Evolutionary conservation across 2,329 filamentous ascomycete species (phyloP).

Genomic region (Cladosporium cucumerinum): DNA sequence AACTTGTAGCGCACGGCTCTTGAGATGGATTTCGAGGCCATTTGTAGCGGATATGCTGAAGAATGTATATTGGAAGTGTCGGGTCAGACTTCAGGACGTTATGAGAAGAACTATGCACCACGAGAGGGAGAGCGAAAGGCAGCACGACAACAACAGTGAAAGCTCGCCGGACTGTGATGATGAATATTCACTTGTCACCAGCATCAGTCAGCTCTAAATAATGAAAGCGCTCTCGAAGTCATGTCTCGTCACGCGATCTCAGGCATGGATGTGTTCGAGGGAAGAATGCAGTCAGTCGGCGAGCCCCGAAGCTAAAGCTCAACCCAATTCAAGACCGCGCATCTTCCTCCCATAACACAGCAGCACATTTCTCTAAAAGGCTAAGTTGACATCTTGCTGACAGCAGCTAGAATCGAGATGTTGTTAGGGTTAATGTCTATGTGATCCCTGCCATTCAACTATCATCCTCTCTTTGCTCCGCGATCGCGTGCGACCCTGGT

Average conservation of each 20-base stretch:
- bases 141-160: background rate
- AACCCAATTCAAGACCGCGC: background rate
- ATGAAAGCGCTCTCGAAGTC: background rate
- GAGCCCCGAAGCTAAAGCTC: background rate
- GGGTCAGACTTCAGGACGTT: background rate
- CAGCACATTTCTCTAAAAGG: background rate
- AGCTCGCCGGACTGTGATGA: background rate
- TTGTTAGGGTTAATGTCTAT: background rate
- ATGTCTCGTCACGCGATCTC: background rate
- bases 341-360: background rate
- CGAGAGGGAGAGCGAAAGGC: background rate
- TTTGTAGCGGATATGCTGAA: background rate
- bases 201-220: background rate
- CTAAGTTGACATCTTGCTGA: background rate
- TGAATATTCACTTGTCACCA: background rate
- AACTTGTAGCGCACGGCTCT: slow-evolving; percentile 38
- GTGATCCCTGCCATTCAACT: background rate
- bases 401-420: background rate
- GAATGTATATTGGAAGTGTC: background rate
- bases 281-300: background rate
- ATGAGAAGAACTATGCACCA: background rate
- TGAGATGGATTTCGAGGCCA: background rate
- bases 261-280: background rate
- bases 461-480: background rate
- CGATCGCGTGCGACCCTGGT: too few species aligned